These are phyloP conservation scores for Trametes cubensis DNA, from an alignment of 768 basidiomycete genomes.

Conservation along the genomic window DNA sequence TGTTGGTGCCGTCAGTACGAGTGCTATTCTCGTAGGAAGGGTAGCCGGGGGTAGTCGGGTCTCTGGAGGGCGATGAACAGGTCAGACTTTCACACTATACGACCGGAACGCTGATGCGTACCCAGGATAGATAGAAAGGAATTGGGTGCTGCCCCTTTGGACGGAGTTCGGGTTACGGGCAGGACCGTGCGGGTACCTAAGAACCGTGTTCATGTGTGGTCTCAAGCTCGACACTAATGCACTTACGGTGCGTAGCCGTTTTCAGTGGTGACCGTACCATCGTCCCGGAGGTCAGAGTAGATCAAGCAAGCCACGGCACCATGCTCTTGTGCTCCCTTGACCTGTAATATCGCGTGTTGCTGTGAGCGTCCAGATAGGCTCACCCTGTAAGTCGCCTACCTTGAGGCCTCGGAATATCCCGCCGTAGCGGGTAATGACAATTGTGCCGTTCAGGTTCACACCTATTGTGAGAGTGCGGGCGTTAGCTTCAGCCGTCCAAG, in stretches of 20 bases:
- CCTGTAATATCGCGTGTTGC: conserved; percentile 40
- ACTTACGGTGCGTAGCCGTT: conserved; percentile 69
- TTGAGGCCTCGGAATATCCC: conserved; percentile 83
- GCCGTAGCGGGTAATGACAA: conserved; percentile 81
- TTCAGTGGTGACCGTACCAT: conserved; percentile 72
- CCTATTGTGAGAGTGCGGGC: conserved; percentile 41
- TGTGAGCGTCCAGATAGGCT: neutral
- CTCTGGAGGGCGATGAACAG: conserved; percentile 35
- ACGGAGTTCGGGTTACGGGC: conserved; percentile 85
- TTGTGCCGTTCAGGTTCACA: conserved; percentile 72
- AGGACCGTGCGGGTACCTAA: conserved; percentile 78
- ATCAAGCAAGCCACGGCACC: conserved; percentile 81
- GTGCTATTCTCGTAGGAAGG: conserved; percentile 86
- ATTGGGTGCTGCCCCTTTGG: conserved; percentile 84
- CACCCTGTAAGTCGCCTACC: conserved; percentile 49
- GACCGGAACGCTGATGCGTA: neutral
- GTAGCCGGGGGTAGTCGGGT: conserved; percentile 85
- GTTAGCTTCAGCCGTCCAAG: neutral
- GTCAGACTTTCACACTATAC: neutral
- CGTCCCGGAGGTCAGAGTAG: conserved; percentile 85
- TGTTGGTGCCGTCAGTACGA: conserved; percentile 58
- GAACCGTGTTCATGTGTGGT: too few relatives aligned
- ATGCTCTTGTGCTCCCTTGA: conserved; percentile 81
- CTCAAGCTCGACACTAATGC: conserved; percentile 3
- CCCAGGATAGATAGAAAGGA: conserved; percentile 60